phyloP scores from a whole-genome alignment of 2,329 filamentous ascomycete genomes.

The Graphiopsis chlorocephala region DNA sequence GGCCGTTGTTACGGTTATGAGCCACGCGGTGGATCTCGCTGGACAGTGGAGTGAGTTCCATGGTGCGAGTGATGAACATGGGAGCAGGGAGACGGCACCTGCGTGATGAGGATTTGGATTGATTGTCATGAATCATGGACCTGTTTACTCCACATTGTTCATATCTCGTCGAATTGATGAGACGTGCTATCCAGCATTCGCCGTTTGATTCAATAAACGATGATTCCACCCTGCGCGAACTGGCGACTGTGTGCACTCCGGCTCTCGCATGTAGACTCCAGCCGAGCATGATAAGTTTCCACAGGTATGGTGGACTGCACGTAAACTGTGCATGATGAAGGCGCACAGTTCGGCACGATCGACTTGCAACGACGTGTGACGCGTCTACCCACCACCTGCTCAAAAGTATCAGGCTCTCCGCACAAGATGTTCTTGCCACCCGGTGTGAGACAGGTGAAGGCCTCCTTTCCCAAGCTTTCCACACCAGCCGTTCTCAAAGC shows the following conservation, averaged over 20 bases:
- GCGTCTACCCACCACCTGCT: background rate
- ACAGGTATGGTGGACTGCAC: no score
- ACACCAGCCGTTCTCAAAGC: background rate
- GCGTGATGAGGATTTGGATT: background rate
- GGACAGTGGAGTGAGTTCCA: constrained; percentile 20
- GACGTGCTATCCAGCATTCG: background rate
- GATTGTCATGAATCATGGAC: background rate
- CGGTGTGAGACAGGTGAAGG: background rate
- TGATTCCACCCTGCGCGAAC: background rate
- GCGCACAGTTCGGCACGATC: background rate
- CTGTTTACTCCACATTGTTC: background rate
- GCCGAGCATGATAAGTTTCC: background rate
- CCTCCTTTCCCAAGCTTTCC: background rate
- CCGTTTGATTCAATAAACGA: background rate
- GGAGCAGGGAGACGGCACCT: background rate
- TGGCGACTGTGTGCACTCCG: no score
- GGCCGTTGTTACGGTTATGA: constrained; percentile 42
- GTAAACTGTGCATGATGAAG: background rate
- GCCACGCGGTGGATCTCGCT: constrained; percentile 6
- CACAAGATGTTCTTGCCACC: background rate
- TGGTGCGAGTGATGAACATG: constrained; percentile 14
- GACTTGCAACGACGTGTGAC: no score
- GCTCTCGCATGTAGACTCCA: background rate
- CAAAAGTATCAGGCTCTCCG: background rate
- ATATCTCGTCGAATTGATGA: background rate